Conservation (phyloP, 2,329 filamentous ascomycete species). For the Phialophora macrospora region DNA sequence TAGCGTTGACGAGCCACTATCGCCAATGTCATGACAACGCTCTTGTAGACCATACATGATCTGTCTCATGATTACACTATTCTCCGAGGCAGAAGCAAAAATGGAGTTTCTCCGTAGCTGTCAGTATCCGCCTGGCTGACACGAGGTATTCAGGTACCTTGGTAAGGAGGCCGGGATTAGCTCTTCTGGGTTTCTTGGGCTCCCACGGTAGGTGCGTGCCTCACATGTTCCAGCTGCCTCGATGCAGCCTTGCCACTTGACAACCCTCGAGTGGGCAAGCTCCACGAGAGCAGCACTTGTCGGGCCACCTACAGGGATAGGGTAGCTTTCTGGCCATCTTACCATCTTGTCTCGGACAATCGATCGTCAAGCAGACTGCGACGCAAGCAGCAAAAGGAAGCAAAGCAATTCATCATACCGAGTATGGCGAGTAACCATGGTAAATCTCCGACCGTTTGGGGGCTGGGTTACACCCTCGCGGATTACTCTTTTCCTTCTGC, state of each 20-base stretch:
- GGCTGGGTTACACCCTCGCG: background rate
- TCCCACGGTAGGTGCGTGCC: background rate
- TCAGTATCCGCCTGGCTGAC: background rate
- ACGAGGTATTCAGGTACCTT: background rate
- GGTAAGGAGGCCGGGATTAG: background rate
- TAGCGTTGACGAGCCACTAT: background rate
- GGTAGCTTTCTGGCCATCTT: background rate
- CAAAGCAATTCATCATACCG: background rate
- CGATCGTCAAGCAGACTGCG: constrained; percentile 6
- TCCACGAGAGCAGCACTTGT: background rate
- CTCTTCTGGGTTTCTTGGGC: background rate
- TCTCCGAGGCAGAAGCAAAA: background rate
- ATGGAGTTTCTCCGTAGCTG: background rate
- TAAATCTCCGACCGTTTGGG: background rate
- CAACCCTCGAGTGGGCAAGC: background rate
- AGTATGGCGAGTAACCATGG: background rate
- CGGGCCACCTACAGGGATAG: no score
- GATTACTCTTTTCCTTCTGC: background rate
- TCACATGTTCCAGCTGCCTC: background rate
- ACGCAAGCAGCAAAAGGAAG: background rate
- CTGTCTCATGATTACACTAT: background rate
- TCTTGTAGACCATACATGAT: background rate
- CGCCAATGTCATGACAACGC: background rate
- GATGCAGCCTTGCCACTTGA: background rate
- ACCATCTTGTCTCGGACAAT: background rate